Evolutionary conservation across 371 early-diverging fungal genomes (phyloP), one percentile per base, ranked within the genome.

Genomic region (Mortierella polycephala): DNA sequence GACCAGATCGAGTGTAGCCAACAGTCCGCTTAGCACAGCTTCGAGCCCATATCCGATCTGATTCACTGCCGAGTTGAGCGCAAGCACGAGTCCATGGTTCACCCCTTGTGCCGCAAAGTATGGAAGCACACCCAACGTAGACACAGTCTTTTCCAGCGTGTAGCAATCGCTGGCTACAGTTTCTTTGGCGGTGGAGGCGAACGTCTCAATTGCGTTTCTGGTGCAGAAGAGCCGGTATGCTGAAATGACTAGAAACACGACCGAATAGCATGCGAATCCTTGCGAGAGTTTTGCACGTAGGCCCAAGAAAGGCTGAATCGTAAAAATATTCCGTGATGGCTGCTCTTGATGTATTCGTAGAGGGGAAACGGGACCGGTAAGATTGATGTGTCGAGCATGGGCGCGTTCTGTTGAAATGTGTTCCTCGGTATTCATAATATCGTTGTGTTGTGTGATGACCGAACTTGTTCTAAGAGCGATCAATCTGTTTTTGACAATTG

Each of bases 231-330:
- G 62, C 8, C 53, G 79, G 21, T 64, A 69, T 9, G 73, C 69
- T 16, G 72, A 68, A 7, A 69, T 37, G 56, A 68, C 30, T 5
- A 77, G 51, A 51, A 68, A 72, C 0, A 77, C 60, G 12, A 77
- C 62, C 0, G 62, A 54, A 40, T 68, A 64, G 16, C 69, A 62
- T 2, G 64, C 65, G 40, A 72, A 65, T 18, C 73, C 62, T 12
- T 68, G 79, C 2, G 73, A 77, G 21, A 77, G 68, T 51, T 72
- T 72, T 41, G 79, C 79, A 6, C 51, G 20, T 7, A 68, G 69
- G 1, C 79, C 73, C 2, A 53, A 55, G 41, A 57, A 67, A 4
- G 76, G 67, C 8, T 18, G 47, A 46, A 60, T 2, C 30, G 30
- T 30, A 30, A 30, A 30, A 30, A 4, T 30, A 51, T 51, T 18